Base-by-base conservation (phyloP, 257 asterid genomes). In the Solanum corneliomulleri region DNA sequence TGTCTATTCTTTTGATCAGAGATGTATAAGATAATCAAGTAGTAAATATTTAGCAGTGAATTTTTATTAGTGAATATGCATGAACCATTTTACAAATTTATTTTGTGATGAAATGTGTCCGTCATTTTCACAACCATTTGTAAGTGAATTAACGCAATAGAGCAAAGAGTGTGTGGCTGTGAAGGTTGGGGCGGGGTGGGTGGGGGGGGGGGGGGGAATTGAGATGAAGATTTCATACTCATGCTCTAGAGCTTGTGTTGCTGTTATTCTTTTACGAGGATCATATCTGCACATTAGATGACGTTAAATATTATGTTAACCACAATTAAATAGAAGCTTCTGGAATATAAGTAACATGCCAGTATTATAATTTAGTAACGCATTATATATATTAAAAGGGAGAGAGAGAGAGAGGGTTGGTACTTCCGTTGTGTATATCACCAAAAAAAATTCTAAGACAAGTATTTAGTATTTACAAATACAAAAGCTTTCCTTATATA, bases 161-260 rank as follows among this genome's bases (percentile, higher is more conserved):
- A 9, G 25, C 84, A 45, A 9, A 45, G 37, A 7, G 20, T n/a
- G 23, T n/a, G 37, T 7, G 62, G 9, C 23, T 4, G 56, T 18
- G 29, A 77, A 64, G 82, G 11, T 7, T 3, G 27, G 5, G 49
- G 6, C 5, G n/a, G 82, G 15, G 21, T 70, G 75, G 80, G 82
- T 5, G 39, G 39, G 35, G 35, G 33, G 35, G 71, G 75, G 82
- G 1, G 39, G 21, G 80, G 71, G 75, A 80, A 62, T 68, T 72
- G 85, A 42, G 35, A 87, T 85, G 90, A 74, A 69, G 82, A 60
- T 83, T 82, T 84, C 96, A 87, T 95, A 97, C 99, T 95, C 99
- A 85, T 97, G 99, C 88, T 97, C 98, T 87, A 97, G 98, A 87
- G 99, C 99, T 91, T 97, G 98, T 62, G 95, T 90, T 11, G 99